phyloP scores from a whole-genome alignment of 23 red algal genomes.

The Rhodosorus marinus region DNA sequence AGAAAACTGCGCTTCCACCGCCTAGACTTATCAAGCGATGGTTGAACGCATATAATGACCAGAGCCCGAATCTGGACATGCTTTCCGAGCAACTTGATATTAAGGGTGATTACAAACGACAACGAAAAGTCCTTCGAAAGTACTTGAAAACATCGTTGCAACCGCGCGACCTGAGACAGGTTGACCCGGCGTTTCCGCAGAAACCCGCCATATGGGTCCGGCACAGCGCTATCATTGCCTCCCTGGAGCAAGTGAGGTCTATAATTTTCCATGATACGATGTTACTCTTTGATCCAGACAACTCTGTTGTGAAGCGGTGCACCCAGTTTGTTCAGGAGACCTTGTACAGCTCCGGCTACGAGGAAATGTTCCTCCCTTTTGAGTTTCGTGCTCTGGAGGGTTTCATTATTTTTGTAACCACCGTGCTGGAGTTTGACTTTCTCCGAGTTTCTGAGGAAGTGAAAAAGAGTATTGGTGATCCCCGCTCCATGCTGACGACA shows the following conservation, averaged over 20 bases:
- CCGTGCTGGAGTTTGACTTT: conserved; percentile 54
- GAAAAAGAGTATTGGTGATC: conserved; percentile 10
- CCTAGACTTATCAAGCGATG: no score
- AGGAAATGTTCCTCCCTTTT: conserved; percentile 43
- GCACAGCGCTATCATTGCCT: conserved; percentile 49
- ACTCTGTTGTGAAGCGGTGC: no score
- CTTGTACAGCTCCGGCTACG: no score
- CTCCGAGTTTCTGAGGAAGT: conserved; percentile 26
- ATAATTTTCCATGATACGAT: conserved; percentile 51
- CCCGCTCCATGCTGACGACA: conserved; percentile 13
- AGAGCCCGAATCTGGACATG: no score
- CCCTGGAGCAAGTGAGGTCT: conserved; percentile 43
- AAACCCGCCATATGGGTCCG: conserved; percentile 83
- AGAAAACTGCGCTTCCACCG: no score
- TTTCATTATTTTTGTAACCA: conserved; percentile 44
- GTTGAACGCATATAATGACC: no score
- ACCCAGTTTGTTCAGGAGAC: no score
- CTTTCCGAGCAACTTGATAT: no score
- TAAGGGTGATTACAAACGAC: no score
- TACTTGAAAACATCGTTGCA: conserved; percentile 48
- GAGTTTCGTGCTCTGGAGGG: conserved; percentile 80
- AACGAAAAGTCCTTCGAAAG: conserved; percentile 30
- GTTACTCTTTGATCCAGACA: conserved; percentile 76
- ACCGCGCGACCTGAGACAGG: conserved; percentile 68
- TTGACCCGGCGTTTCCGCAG: conserved; percentile 58